Evolutionary conservation across 169 alveolate species (phyloP).

Genomic region (Plasmodium relictum): DNA sequence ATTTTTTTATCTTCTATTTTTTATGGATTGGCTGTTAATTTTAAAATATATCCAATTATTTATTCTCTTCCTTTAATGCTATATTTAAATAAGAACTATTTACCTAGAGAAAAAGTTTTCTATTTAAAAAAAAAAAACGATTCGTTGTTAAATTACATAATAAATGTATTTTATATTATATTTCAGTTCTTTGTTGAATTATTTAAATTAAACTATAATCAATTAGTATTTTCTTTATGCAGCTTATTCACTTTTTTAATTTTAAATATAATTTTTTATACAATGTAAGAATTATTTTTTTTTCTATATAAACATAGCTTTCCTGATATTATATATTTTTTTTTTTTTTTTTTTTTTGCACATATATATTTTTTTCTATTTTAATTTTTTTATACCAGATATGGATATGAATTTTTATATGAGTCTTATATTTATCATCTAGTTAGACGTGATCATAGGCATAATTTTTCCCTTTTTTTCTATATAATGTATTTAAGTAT

Average conservation of each 20-base stretch:
- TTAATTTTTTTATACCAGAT: slow-evolving; percentile 76
- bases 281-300: slow-evolving; percentile 23
- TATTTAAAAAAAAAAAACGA: slow-evolving; percentile 59
- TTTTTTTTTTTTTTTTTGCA: neutral
- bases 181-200: slow-evolving; percentile 15
- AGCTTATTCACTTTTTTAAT: slow-evolving; percentile 86
- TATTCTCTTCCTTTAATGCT: slow-evolving; percentile 93
- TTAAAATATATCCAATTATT: slow-evolving; percentile 96
- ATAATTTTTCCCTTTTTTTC: slow-evolving; percentile 97
- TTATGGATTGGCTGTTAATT: slow-evolving; percentile 95
- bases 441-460: slow-evolving; percentile 97
- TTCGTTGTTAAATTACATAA: slow-evolving; percentile 50
- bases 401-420: slow-evolving; percentile 94
- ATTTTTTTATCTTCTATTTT: slow-evolving; percentile 86
- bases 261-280: slow-evolving; percentile 85
- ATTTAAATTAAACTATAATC: slow-evolving; percentile 77
- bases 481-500: slow-evolving; percentile 92
- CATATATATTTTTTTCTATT: neutral
- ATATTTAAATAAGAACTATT: slow-evolving; percentile 76
- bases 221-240: slow-evolving; percentile 84
- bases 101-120: slow-evolving; percentile 44
- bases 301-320: neutral
- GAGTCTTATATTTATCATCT: slow-evolving; percentile 97
- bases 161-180: slow-evolving; percentile 2
- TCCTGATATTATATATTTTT: neutral